Base-by-base conservation (phyloP, 2,329 filamentous ascomycete species). In the Esteya vermicola region DNA sequence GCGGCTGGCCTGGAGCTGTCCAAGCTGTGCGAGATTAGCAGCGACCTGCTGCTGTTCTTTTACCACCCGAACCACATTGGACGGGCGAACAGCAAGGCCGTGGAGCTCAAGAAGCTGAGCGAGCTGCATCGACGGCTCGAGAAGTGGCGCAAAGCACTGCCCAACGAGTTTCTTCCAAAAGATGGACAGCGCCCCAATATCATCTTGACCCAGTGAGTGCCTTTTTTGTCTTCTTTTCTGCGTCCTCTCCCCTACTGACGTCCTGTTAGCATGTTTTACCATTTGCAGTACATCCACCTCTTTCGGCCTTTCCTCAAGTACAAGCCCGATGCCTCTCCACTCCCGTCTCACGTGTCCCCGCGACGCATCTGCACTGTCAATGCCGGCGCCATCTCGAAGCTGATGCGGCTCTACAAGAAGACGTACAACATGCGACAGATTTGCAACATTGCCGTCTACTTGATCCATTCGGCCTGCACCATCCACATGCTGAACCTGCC, bases 221-320 rank as follows among this genome's bases (percentile, higher is more conserved):
- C 20, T 19, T 31, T 22, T 38, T n/a, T 26, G 9, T 34, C 4
- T 34, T 7, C 25, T 7, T 7, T 13, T 26, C 7, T 26, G 25
- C 25, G 13, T 13, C 7, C 25, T 13, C 8, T 26, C 25, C n/a
- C 13, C 33, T 13, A 28, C 33, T 23, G n/a, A n/a, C 9, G n/a
- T n/a, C n/a, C 18, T 20, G 14, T 1, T 51, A 95, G 88, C 63
- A 96, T 96, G 88, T 94, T 96, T 60, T 94, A 89, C 58, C 88
- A 96, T 53, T 70, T 96, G 1, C 46, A 48, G 35, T 93, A 93
- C 54, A 93, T 96, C 44, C 88, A 96, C 53, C 76, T 96, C 5
- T 96, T 95, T 65, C 78, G 89, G 6, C 89, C 91, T 0, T 96
- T 96, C 54, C 70, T 96, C 38, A 94, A 91, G 57, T 96, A 95